A percentile compares a stretch with the other conserved stretches of the same genome.
These are phyloP conservation scores for Ceriops decandra DNA, from an alignment of 345 rosid species.

Conservation along the genomic window DNA sequence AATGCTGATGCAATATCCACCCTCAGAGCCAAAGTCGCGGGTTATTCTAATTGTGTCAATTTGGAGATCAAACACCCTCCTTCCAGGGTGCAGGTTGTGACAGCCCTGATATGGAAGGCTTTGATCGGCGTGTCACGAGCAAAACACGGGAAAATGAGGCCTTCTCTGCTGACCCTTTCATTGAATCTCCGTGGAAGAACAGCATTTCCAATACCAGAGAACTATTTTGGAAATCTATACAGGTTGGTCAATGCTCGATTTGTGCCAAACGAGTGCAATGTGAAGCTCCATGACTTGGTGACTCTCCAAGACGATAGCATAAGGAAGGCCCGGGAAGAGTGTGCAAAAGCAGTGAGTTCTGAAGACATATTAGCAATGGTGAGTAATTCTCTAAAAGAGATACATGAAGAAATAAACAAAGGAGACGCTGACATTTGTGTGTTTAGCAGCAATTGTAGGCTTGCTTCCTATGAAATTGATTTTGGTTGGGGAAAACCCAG, in stretches of 20 bases:
- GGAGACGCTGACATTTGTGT: slow-evolving; percentile 6
- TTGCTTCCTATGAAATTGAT: slow-evolving; percentile 11
- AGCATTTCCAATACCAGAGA: background rate
- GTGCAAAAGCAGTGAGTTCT: background rate
- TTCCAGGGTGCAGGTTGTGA: slow-evolving; percentile 32
- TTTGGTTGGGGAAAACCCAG: slow-evolving; percentile 21
- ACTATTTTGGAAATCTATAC: slow-evolving; percentile 16
- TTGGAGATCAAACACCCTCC: background rate
- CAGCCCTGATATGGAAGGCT: slow-evolving; percentile 41
- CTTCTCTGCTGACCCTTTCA: slow-evolving; percentile 7
- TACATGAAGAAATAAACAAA: background rate
- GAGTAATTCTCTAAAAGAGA: slow-evolving; percentile 1
- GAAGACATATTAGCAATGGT: background rate
- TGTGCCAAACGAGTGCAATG: background rate
- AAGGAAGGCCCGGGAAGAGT: background rate
- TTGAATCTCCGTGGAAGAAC: slow-evolving; percentile 8
- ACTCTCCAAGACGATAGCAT: background rate
- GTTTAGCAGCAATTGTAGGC: slow-evolving; percentile 10
- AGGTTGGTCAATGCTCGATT: slow-evolving; percentile 3
- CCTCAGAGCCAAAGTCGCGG: slow-evolving; percentile 19
- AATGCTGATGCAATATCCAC: slow-evolving; percentile 14
- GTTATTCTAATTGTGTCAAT: background rate
- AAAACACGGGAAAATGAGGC: slow-evolving; percentile 2
- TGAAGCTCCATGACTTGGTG: slow-evolving; percentile 5
- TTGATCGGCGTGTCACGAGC: background rate